Conservation (phyloP, 1,284 basidiomycete genomes). For the Malassezia globosa region DNA sequence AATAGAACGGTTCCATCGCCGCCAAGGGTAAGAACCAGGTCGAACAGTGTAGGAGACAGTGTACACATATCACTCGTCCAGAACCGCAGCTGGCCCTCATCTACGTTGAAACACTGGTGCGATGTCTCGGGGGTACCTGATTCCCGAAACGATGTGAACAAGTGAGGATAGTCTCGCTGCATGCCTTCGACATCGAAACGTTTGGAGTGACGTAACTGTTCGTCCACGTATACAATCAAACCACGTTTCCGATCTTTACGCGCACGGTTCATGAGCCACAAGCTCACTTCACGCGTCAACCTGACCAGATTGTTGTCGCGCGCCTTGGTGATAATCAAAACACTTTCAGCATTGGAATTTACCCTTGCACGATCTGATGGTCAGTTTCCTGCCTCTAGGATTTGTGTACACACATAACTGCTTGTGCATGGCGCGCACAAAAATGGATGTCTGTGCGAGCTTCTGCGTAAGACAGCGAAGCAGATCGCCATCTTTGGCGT, state of each 20-base stretch:
- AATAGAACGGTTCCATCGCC: slow-evolving; percentile 97
- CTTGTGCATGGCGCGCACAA: slow-evolving; percentile 96
- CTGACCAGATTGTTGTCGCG: slow-evolving; percentile 91
- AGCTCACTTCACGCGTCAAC: slow-evolving; percentile 79
- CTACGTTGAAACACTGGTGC: slow-evolving; percentile 6
- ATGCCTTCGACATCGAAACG: slow-evolving; percentile 90
- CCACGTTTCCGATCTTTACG: slow-evolving; percentile 31
- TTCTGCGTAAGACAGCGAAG: slow-evolving; percentile 68
- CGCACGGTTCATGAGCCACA: slow-evolving; percentile 43
- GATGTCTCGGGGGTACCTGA: slow-evolving; percentile 18
- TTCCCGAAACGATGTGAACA: slow-evolving; percentile 60
- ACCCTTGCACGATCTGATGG: slow-evolving; percentile 73
- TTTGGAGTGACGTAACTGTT: slow-evolving; percentile 77
- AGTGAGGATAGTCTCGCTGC: slow-evolving; percentile 69
- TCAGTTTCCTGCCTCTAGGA: no score
- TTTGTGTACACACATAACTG: slow-evolving; percentile 65
- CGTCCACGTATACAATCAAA: slow-evolving; percentile 66
- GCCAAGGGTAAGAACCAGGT: slow-evolving; percentile 86
- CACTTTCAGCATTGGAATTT: slow-evolving; percentile 75
- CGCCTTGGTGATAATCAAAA: slow-evolving; percentile 95
- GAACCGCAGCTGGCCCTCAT: slow-evolving; percentile 78
- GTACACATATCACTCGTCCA: slow-evolving; percentile 97
- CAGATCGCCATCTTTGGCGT: slow-evolving; percentile 56
- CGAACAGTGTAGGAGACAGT: slow-evolving; percentile 79
- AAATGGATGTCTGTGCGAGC: slow-evolving; percentile 89